Evolutionary conservation across 164 flowering plant genomes (phyloP).

Genomic region (Liquidambar formosana): DNA sequence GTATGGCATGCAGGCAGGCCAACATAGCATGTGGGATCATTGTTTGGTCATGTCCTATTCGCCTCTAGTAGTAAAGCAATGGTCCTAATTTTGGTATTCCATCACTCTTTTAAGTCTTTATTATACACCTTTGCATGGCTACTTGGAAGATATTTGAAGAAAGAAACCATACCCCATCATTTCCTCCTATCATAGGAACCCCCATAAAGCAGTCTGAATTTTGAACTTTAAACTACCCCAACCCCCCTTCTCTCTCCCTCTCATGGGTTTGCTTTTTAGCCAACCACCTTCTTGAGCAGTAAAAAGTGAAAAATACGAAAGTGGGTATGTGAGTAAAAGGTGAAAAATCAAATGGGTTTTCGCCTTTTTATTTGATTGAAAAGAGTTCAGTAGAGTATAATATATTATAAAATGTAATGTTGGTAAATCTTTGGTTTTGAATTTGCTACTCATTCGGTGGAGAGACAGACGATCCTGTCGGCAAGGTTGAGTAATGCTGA

Average conservation of each 20-base stretch:
- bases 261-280: background rate
- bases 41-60: background rate
- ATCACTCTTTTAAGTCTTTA: slow-evolving; percentile 1
- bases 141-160: slow-evolving; percentile 1
- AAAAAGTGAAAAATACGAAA: slow-evolving; percentile 3
- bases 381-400: slow-evolving; percentile 6
- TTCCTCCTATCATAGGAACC: slow-evolving; percentile 1
- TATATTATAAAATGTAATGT: slow-evolving; percentile 17
- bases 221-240: slow-evolving; percentile 1
- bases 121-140: slow-evolving; percentile 12
- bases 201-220: slow-evolving; percentile 13
- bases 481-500: slow-evolving; percentile 38
- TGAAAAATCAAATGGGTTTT: slow-evolving; percentile 5
- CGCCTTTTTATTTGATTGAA: background rate
- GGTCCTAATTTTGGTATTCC: slow-evolving; percentile 2
- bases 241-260: background rate
- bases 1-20: slow-evolving; percentile 1
- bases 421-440: slow-evolving; percentile 17
- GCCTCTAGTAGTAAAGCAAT: slow-evolving; percentile 6
- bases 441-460: slow-evolving; percentile 27
- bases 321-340: background rate
- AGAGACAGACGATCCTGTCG: slow-evolving; percentile 42
- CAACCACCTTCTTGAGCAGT: background rate
- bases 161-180: slow-evolving; percentile 5
- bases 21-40: background rate